Evolutionary conservation across 768 basidiomycete genomes (phyloP), one percentile per base, ranked within the genome.

Genomic region (Dentipellis fragilis): DNA sequence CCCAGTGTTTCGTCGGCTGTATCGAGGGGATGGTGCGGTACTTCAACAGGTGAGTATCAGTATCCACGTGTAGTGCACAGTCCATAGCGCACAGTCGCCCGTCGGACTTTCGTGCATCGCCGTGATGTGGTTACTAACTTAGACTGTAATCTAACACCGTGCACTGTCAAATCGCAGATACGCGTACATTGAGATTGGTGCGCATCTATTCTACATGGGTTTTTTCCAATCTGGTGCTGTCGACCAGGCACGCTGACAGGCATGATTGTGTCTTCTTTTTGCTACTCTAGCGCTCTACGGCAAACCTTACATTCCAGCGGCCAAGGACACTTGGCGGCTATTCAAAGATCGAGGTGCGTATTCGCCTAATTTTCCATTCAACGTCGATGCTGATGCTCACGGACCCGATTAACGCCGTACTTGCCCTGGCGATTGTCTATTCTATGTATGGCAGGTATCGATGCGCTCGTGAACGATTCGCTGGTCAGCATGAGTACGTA

Each of bases 121-220:
- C 7, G 14, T 29, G 29, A 29, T 29, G 36, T 19, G 23, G 16
- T 52, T 55, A 16, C 51, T 9, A 40, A 12, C 14, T 38, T n/a
- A n/a, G n/a, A n/a, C n/a, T n/a, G n/a, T n/a, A n/a, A n/a, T n/a
- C n/a, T n/a, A n/a, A n/a, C n/a, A n/a, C n/a, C n/a, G n/a, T n/a
- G n/a, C n/a, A n/a, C n/a, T n/a, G n/a, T 51, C 36, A 29, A 10
- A 17, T 10, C 52, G 11, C 34, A 81, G 83, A 76, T 89, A 90
- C 68, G 82, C 85, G 22, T 89, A 86, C 62, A 89, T 91, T 61
- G 87, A 92, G 66, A 91, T 92, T 49, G 83, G 83, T 85, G 61
- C 40, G 72, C 29, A 36, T 37, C 49, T 1, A 0, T 34, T 40
- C 36, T 55, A 35, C 19, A 29, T 40, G 50, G 6, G 12, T 37